Evolutionary conservation across 441 rosid genomes (phyloP).

Genomic region (Pelargonium cotyledonis): DNA sequence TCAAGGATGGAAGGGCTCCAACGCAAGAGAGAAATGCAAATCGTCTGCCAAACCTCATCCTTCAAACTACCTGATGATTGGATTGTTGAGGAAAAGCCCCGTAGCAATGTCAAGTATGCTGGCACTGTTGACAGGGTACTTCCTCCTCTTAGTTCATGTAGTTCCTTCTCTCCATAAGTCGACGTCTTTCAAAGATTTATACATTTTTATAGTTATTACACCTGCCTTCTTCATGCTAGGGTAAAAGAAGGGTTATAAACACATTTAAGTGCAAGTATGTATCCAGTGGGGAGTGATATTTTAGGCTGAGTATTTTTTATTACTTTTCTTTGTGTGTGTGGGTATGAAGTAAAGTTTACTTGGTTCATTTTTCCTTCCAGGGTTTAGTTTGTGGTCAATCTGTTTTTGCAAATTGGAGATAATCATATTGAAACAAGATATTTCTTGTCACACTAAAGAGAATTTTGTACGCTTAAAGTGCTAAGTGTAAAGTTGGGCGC

Average conservation of each 20-base stretch:
- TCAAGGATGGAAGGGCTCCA: neutral
- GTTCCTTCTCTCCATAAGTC: neutral
- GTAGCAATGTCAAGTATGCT: slow-evolving; percentile 22
- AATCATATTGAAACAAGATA: neutral
- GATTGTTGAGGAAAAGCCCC: slow-evolving; percentile 36
- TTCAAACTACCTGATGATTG: slow-evolving; percentile 47
- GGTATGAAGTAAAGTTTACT: neutral
- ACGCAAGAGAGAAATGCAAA: slow-evolving; percentile 15
- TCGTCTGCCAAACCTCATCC: slow-evolving; percentile 15
- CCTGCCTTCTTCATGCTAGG: slow-evolving; percentile 3
- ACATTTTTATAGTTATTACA: neutral
- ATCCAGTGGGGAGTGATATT: neutral
- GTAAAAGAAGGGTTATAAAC: neutral
- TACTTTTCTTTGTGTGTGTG: neutral
- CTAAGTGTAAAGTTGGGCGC: too few species aligned
- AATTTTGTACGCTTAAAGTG: too few species aligned
- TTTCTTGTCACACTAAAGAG: neutral
- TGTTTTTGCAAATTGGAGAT: neutral
- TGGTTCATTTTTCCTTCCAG: neutral
- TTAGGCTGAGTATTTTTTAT: neutral
- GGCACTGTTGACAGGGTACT: slow-evolving; percentile 40
- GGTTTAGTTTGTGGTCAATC: neutral
- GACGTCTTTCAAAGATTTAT: neutral
- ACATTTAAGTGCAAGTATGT: neutral
- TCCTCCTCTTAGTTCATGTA: slow-evolving; percentile 1